Evolutionary conservation across 306 rosid species (phyloP).

Genomic region (Inga oerstediana): DNA sequence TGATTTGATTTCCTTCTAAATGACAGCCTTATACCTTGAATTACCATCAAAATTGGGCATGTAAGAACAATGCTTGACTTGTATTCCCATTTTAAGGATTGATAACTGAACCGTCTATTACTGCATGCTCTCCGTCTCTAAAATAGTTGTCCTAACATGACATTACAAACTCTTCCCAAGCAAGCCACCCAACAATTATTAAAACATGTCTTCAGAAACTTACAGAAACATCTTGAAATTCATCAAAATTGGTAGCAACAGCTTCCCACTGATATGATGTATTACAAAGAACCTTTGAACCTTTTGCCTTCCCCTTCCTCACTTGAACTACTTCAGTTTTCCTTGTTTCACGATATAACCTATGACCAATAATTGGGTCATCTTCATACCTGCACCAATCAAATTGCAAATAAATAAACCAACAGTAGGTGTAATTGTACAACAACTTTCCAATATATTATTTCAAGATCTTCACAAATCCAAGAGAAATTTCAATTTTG

Average conservation of each 20-base stretch:
- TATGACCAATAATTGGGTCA: constrained; percentile 86
- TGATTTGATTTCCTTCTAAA: constrained; percentile 15
- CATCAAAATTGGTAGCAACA: constrained; percentile 96
- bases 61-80: not conserved
- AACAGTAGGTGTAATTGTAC: constrained; percentile 10
- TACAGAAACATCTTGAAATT: constrained; percentile 97
- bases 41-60: constrained; percentile 4
- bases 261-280: constrained; percentile 92
- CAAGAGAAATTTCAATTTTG: constrained; percentile 20
- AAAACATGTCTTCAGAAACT: constrained; percentile 47
- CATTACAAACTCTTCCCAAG: not conserved
- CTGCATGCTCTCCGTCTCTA: not conserved
- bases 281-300: constrained; percentile 79
- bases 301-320: constrained; percentile 80
- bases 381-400: constrained; percentile 92
- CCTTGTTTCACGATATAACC: constrained; percentile 85
- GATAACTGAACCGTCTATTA: constrained; percentile 2
- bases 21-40: constrained; percentile 1
- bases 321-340: constrained; percentile 66
- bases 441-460: constrained; percentile 24
- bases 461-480: constrained; percentile 24
- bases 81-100: constrained; percentile 7
- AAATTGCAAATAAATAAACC: constrained; percentile 41
- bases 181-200: constrained; percentile 32
- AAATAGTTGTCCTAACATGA: not conserved